phyloP scores from a whole-genome alignment of 1,139 yeast species.

The Pichia norvegensis region DNA sequence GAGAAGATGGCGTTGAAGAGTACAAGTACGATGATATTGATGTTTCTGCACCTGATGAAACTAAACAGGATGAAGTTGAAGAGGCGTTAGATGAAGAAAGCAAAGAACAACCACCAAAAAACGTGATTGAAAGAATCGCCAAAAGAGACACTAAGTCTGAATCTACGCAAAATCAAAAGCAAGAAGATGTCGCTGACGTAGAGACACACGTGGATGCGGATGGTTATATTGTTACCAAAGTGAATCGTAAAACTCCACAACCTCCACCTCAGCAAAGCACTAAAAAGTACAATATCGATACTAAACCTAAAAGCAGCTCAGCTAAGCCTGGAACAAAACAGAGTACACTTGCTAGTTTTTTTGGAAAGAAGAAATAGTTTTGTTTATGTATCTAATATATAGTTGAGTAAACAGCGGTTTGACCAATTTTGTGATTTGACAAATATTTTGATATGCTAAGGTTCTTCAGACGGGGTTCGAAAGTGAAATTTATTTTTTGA shows the following conservation, averaged over 20 bases:
- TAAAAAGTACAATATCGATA: conserved; percentile 6
- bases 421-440: too few species aligned
- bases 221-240: conserved; percentile 12
- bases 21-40: conserved; percentile 11
- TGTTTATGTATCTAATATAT: too few species aligned
- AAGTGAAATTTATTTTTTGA: too few species aligned
- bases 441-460: too few species aligned
- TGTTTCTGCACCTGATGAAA: conserved; percentile 6
- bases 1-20: conserved; percentile 4
- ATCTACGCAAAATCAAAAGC: not conserved
- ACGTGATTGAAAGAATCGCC: not conserved
- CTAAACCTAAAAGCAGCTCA: conserved; percentile 5
- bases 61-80: not conserved
- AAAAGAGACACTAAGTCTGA: not conserved
- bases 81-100: not conserved
- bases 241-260: conserved; percentile 4
- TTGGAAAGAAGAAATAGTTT: conserved; percentile 21
- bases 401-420: too few species aligned
- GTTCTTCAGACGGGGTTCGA: too few species aligned
- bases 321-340: conserved; percentile 20
- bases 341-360: conserved; percentile 27
- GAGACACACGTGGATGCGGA: conserved; percentile 13
- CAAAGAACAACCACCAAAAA: not conserved
- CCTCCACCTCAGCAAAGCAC: not conserved
- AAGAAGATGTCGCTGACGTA: conserved; percentile 6